Base-by-base conservation (phyloP, 192 early-diverging fungal genomes). In the Coemansia biformis region DNA sequence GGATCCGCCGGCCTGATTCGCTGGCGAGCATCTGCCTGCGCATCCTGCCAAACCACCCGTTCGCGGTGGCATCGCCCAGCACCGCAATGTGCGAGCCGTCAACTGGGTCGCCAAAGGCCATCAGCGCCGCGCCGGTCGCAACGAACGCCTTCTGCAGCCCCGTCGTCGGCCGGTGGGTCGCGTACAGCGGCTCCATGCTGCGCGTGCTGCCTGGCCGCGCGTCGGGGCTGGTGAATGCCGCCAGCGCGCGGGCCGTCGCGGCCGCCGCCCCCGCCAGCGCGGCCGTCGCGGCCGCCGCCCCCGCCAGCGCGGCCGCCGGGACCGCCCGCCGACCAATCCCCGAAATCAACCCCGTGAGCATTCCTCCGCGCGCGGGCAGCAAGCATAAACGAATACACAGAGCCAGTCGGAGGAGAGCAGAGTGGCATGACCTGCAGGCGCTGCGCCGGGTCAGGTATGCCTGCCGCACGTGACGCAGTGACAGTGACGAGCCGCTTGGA, bases 51-150 rank as follows among this genome's bases (percentile, higher is more conserved):
- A 96, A 65, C 51, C 81, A 83, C 0, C 71, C 61, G n/a, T 70
- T 74, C 13, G 87, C 81, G 12, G 93, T 96, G 8, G 88, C 82
- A 59, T 98, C 96, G 30, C 92, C 96, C 17, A 98, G 79, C 14
- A 58, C 57, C 4, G 73, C 61, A 24, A 70, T 59, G 31, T 63
- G 63, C 28, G 55, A 22, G 38, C 53, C 81, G 44, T 89, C 78
- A 8, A 80, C 62, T 3, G 93, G 93, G 52, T 91, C 84, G 14
- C 66, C 63, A 19, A 92, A 75, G 11, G 86, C 86, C 41, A 80
- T 81, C 30, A 93, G 55, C 3, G 88, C 90, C 0, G 91, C 81
- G 4, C 82, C 82, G 4, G 81, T 75, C n/a, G 90, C 84, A 6
- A 93, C 61, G 7, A 84, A 38, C 4, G 68, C 38, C 39, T 81